Base-by-base conservation (phyloP, 2,329 filamentous ascomycete species). In the Diaporthe vaccinii region DNA sequence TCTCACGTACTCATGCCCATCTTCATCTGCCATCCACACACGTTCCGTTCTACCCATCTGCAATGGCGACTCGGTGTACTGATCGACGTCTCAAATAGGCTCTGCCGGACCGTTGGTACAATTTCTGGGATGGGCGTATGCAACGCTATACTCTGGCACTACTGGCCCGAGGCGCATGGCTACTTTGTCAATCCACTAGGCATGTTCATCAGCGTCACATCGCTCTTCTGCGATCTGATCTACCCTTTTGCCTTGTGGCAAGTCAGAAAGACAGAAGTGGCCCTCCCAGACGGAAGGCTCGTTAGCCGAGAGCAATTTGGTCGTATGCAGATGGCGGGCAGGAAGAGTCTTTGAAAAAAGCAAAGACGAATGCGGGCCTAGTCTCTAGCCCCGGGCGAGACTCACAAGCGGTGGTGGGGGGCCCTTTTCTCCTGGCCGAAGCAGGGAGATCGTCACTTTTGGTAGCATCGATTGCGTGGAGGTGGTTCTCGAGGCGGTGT, bases 121-220 rank as follows among this genome's bases (percentile, higher is more conserved):
- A 70, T 87, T 12, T 79, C 84, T 75, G 86, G 87, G 2, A 80
- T 88, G 25, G 81, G 84, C 7, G 74, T 84, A 15, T 82, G 81
- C 58, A 85, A 84, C 71, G 79, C 80, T 12, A 77, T 87, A 58
- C 79, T 86, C n/a, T 88, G 86, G 86, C 87, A 84, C 81, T 84
- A 84, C 77, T 89, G 88, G 88, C 87, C 86, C 4, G 88, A 89
- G 74, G 85, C 87, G 1, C 86, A 89, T 78, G 84, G 83, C 15
- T 89, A 87, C 78, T 84, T 87, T 41, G 80, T 84, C 67, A 84
- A 84, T 44, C 86, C 85, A 0, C 79, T 87, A 6, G 84, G 83
- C 0, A 59, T 87, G 5, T 84, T 88, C 74, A 78, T 89, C 20
- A 83, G 83, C 76, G 84, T 82, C 0, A 83, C 84, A 0, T 83